Evolutionary conservation across 768 basidiomycete species (phyloP).

Genomic region (Suillus occidentalis): DNA sequence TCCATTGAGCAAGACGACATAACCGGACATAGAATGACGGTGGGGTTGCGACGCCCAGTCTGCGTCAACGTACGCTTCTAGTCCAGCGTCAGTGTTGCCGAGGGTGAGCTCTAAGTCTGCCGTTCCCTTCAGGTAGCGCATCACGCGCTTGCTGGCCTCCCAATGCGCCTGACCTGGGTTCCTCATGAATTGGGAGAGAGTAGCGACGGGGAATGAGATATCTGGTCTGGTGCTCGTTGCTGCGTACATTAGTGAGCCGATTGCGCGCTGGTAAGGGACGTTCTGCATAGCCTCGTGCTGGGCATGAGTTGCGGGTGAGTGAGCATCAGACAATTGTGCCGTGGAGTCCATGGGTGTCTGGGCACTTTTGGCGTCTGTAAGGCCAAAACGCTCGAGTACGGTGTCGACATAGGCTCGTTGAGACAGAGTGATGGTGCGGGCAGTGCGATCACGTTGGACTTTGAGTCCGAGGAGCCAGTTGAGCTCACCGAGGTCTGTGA

Average conservation of each 20-base stretch:
- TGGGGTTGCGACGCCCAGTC: constrained; percentile 27
- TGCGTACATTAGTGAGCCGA: constrained; percentile 36
- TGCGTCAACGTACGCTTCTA: constrained; percentile 21
- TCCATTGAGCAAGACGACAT: constrained; percentile 20
- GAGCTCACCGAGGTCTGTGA: no score
- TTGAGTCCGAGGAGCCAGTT: no score
- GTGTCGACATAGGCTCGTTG: no score
- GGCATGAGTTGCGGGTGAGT: not conserved
- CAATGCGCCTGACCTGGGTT: not conserved
- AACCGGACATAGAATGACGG: constrained; percentile 26
- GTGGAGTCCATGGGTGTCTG: not conserved
- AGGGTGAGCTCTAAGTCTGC: not conserved
- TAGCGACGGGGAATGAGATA: constrained; percentile 29
- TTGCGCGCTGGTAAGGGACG: constrained; percentile 25
- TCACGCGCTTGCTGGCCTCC: constrained; percentile 11
- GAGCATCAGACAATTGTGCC: not conserved
- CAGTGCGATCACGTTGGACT: no score
- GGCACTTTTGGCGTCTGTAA: no score
- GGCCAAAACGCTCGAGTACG: no score
- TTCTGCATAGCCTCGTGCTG: not conserved
- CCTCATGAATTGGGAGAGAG: not conserved
- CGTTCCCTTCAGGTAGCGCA: constrained; percentile 14
- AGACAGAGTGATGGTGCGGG: no score
- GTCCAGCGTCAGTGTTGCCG: not conserved
- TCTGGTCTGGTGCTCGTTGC: constrained; percentile 36